Conservation (phyloP, 352 stramenopile species). For the Globisporangium megalacanthum region DNA sequence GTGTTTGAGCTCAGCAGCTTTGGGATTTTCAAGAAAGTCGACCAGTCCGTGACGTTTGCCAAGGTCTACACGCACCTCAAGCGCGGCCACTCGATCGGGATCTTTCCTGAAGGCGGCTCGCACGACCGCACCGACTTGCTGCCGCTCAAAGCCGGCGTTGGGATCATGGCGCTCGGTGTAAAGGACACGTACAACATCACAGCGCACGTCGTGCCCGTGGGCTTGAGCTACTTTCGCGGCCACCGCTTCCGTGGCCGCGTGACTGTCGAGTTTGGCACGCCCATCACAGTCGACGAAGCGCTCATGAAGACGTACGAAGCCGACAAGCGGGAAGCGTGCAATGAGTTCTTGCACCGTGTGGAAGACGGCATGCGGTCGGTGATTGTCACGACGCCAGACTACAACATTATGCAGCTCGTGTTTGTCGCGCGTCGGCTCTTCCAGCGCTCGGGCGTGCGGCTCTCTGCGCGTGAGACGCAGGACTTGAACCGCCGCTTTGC, state of each 20-base stretch:
- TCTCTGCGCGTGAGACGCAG: conserved; percentile 88
- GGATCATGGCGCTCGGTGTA: conserved; percentile 96
- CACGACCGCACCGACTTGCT: conserved; percentile 97
- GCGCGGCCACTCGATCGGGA: conserved; percentile 90
- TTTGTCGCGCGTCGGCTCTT: conserved; percentile 95
- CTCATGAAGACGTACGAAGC: conserved; percentile 87
- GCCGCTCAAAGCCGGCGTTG: conserved; percentile 96
- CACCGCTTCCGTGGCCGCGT: conserved; percentile 95
- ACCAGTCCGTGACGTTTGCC: conserved; percentile 90
- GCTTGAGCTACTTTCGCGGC: conserved; percentile 97
- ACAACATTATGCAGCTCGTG: conserved; percentile 94
- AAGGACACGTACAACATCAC: conserved; percentile 96
- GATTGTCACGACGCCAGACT: conserved; percentile 97
- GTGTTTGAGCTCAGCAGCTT: conserved; percentile 52
- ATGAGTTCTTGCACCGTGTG: conserved; percentile 76
- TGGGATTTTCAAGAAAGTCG: conserved; percentile 89
- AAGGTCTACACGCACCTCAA: conserved; percentile 90
- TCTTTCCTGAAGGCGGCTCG: conserved; percentile 97
- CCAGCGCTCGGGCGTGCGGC: conserved; percentile 79
- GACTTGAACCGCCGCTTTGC: conserved; percentile 90
- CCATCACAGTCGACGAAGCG: conserved; percentile 80
- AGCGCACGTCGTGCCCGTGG: conserved; percentile 95
- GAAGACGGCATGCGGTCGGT: conserved; percentile 88
- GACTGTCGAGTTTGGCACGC: conserved; percentile 95
- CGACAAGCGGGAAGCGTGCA: conserved; percentile 80